A percentile compares a stretch with the other conserved stretches of the same genome.
Conservation (phyloP, 768 basidiomycete genomes). For the Rhizopogon salebrosus region DNA sequence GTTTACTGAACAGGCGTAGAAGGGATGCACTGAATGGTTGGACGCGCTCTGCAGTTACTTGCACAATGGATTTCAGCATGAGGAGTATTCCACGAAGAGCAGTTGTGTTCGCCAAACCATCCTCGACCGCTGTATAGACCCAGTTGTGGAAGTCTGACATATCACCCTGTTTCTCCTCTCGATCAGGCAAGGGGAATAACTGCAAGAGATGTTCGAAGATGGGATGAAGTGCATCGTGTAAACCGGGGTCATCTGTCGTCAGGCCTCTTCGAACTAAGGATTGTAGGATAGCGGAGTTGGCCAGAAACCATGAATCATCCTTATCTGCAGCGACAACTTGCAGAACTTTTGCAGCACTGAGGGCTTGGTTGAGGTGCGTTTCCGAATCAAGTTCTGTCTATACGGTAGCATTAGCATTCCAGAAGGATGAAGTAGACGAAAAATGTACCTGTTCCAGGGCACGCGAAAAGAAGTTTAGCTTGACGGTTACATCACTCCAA, state of each 20-base stretch:
- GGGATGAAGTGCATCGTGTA: constrained; percentile 80
- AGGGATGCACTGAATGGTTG: constrained; percentile 73
- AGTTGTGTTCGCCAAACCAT: constrained; percentile 70
- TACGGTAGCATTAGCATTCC: constrained; percentile 4
- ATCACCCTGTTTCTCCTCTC: constrained; percentile 68
- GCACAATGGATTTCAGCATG: constrained; percentile 83
- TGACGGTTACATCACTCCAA: constrained; percentile 90
- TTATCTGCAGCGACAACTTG: constrained; percentile 83
- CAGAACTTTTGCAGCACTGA: constrained; percentile 83
- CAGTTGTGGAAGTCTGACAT: constrained; percentile 75
- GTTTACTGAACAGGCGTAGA: constrained; percentile 78
- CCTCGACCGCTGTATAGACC: constrained; percentile 67
- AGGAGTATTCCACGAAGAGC: constrained; percentile 76
- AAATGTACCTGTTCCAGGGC: constrained; percentile 70
- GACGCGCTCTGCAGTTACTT: constrained; percentile 74
- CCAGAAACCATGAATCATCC: constrained; percentile 72
- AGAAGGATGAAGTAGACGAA: not conserved
- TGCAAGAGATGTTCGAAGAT: constrained; percentile 78
- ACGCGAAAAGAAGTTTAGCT: constrained; percentile 84
- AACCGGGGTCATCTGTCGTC: constrained; percentile 66
- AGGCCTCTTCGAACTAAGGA: constrained; percentile 87
- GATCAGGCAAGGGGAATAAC: constrained; percentile 73
- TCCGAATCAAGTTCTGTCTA: constrained; percentile 75
- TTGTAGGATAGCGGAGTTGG: constrained; percentile 68
- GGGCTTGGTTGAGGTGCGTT: constrained; percentile 56